Conservation (phyloP, 2,329 filamentous ascomycete genomes). For the Penicillium sclerotiorum region DNA sequence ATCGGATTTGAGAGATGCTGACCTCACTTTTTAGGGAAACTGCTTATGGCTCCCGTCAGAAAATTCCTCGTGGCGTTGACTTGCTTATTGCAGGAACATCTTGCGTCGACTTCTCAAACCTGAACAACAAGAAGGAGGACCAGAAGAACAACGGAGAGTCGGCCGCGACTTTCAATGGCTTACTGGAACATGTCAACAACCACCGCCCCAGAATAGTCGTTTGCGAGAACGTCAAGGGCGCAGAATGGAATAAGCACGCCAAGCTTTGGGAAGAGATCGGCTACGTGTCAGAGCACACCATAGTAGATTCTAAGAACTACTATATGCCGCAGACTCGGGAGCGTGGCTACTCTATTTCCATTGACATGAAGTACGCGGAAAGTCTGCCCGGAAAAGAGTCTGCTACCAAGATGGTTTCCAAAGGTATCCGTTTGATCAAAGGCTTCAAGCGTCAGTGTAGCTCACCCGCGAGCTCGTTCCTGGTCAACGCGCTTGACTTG, state of each 20-base stretch:
- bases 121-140: slow-evolving; percentile 62
- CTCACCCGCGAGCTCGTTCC: slow-evolving; percentile 63
- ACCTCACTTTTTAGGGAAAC: slow-evolving; percentile 57
- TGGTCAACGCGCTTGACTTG: slow-evolving; percentile 60
- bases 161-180: slow-evolving; percentile 63
- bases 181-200: slow-evolving; percentile 59
- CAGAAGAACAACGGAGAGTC: slow-evolving; percentile 64
- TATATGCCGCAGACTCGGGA: slow-evolving; percentile 72
- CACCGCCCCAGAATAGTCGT: slow-evolving; percentile 66
- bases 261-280: slow-evolving; percentile 51
- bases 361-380: slow-evolving; percentile 43
- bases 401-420: slow-evolving; percentile 21
- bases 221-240: slow-evolving; percentile 69
- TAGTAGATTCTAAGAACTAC: slow-evolving; percentile 69
- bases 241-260: slow-evolving; percentile 62
- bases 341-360: slow-evolving; percentile 62
- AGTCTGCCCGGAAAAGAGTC: slow-evolving; percentile 18
- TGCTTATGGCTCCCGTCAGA: slow-evolving; percentile 63
- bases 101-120: slow-evolving; percentile 71
- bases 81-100: slow-evolving; percentile 72
- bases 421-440: slow-evolving; percentile 42
- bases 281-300: slow-evolving; percentile 57
- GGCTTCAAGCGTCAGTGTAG: slow-evolving; percentile 61
- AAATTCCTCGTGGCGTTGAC: slow-evolving; percentile 62
- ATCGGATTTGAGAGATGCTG: slow-evolving; percentile 1